phyloP scores from a whole-genome alignment of 2,329 filamentous ascomycete species.

The Aspergillus neoniger region DNA sequence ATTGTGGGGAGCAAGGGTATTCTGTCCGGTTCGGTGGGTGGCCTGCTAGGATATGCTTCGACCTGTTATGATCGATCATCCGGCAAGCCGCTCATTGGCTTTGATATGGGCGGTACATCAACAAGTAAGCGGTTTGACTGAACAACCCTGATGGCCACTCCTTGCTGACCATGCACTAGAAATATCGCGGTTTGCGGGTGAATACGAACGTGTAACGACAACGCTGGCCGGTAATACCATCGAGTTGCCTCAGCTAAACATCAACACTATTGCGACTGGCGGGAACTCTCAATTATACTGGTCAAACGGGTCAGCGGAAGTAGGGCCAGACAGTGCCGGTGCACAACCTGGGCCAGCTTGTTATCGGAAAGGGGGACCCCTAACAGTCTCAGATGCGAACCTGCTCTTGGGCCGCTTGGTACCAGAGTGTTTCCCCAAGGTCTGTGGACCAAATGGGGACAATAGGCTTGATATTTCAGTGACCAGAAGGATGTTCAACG shows the following conservation, averaged over 20 bases:
- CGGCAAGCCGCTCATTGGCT: neutral
- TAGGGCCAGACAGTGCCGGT: neutral
- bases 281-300: neutral
- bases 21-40: conserved; percentile 14
- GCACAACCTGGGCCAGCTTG: neutral
- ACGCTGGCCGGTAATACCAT: neutral
- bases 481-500: neutral
- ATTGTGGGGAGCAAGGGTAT: conserved; percentile 8
- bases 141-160: too few species aligned
- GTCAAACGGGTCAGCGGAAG: neutral
- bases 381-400: neutral
- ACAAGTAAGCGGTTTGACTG: neutral
- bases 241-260: neutral
- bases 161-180: neutral
- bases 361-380: neutral
- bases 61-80: conserved; percentile 15
- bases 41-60: conserved; percentile 11
- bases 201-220: neutral
- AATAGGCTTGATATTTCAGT: neutral
- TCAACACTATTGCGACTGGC: neutral
- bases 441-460: neutral
- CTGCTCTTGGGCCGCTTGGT: neutral
- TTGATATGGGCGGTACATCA: conserved; percentile 1
- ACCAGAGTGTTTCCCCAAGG: neutral
- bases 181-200: neutral